These are phyloP conservation scores for Fomitopsis schrenkii DNA, from an alignment of 1,284 basidiomycete genomes.

Conservation along the genomic window DNA sequence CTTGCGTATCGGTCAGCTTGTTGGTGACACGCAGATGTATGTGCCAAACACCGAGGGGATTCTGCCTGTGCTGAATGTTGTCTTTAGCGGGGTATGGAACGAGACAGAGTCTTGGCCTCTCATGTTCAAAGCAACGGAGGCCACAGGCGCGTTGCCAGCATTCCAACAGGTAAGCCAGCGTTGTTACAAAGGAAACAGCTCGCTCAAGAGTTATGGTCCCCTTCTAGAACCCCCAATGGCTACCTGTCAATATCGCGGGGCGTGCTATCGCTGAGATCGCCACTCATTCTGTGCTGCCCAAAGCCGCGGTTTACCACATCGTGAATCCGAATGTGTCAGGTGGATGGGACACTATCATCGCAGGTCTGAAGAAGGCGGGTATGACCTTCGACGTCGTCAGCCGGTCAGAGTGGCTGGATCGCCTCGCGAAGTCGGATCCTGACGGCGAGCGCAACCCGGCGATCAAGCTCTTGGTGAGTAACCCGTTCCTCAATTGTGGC, in stretches of 20 bases:
- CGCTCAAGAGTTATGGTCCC: neutral
- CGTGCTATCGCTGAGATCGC: slow-evolving; percentile 45
- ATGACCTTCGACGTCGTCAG: slow-evolving; percentile 42
- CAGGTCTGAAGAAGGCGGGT: slow-evolving; percentile 35
- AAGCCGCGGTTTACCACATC: slow-evolving; percentile 41
- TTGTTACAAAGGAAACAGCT: neutral
- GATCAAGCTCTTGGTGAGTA: slow-evolving; percentile 9
- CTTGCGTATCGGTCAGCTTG: slow-evolving; percentile 48
- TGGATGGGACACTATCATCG: slow-evolving; percentile 41
- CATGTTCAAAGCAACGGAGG: slow-evolving; percentile 35
- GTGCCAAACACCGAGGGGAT: neutral
- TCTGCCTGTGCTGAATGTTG: neutral
- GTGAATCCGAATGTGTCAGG: slow-evolving; percentile 36
- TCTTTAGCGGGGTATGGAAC: slow-evolving; percentile 51
- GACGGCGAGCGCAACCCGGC: slow-evolving; percentile 9
- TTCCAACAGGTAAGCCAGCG: slow-evolving; percentile 35
- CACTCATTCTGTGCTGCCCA: slow-evolving; percentile 10
- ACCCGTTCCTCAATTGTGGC: neutral
- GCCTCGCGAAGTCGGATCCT: slow-evolving; percentile 34
- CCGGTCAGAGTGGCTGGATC: slow-evolving; percentile 43
- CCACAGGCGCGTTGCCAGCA: slow-evolving; percentile 40
- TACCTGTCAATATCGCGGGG: slow-evolving; percentile 56
- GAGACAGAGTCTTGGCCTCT: slow-evolving; percentile 42
- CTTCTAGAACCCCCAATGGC: slow-evolving; percentile 43
- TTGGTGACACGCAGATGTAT: slow-evolving; percentile 40